These are phyloP conservation scores for Austroboletus niveus DNA, from an alignment of 1,284 basidiomycete species.

Conservation along the genomic window DNA sequence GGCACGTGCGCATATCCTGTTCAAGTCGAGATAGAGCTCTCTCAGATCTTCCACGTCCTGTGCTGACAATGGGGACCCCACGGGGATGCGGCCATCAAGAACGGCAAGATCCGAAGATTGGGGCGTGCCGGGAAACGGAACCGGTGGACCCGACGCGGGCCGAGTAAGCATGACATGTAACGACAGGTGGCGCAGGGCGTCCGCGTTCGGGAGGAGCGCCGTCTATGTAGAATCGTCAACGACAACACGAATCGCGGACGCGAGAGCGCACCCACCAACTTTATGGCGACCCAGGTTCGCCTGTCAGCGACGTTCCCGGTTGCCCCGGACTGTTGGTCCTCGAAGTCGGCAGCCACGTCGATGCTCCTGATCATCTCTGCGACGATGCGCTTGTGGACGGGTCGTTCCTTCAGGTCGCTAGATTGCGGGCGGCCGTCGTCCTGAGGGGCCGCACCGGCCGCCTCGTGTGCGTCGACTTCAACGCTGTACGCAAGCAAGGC, in stretches of 20 bases:
- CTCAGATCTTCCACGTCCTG: slow-evolving; percentile 60
- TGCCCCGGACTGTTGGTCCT: slow-evolving; percentile 45
- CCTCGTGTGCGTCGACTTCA: slow-evolving; percentile 68
- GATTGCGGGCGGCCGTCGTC: background rate
- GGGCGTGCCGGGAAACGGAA: slow-evolving; percentile 30
- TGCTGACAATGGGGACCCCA: slow-evolving; percentile 37
- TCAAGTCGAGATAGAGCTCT: slow-evolving; percentile 59
- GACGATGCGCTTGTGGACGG: slow-evolving; percentile 59
- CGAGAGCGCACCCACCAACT: slow-evolving; percentile 53
- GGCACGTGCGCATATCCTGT: slow-evolving; percentile 59
- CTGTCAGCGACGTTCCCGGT: slow-evolving; percentile 37
- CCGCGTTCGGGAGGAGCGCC: slow-evolving; percentile 27
- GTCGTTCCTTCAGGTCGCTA: slow-evolving; percentile 23
- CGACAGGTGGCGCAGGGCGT: slow-evolving; percentile 30
- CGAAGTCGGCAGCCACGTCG: slow-evolving; percentile 77
- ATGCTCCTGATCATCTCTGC: slow-evolving; percentile 73
- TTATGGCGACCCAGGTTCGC: slow-evolving; percentile 80
- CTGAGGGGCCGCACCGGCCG: slow-evolving; percentile 4
- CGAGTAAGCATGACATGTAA: slow-evolving; percentile 22
- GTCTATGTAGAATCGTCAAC: slow-evolving; percentile 45
- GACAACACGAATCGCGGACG: background rate
- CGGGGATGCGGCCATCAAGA: slow-evolving; percentile 35
- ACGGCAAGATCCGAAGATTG: slow-evolving; percentile 26
- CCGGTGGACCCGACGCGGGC: slow-evolving; percentile 17
- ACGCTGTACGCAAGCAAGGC: slow-evolving; percentile 84